Percentiles rank a stretch among this genome's conserved stretches.
These are phyloP conservation scores for Ilyonectria mors-panacis DNA, from an alignment of 2,329 filamentous ascomycete species.

Conservation along the genomic window DNA sequence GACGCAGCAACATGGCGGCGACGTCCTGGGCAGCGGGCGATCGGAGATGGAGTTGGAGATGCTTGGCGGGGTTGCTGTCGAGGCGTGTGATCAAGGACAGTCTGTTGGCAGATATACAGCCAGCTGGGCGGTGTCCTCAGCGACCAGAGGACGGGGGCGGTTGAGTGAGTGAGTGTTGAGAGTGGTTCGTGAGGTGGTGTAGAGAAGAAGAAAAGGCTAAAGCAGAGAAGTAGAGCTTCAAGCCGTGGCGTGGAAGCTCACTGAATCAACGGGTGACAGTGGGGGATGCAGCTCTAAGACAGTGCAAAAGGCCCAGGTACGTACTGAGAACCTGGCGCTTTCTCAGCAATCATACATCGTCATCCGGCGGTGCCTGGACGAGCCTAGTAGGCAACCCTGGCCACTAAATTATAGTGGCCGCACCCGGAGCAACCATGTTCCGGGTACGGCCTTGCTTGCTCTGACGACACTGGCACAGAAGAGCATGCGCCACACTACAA, in stretches of 20 bases:
- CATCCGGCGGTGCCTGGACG: slow-evolving; percentile 49
- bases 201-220: neutral
- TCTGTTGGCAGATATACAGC: neutral
- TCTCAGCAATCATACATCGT: slow-evolving; percentile 40
- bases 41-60: slow-evolving; percentile 1
- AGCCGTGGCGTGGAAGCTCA: slow-evolving; percentile 37
- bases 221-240: slow-evolving; percentile 20
- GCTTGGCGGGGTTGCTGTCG: slow-evolving; percentile 23
- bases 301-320: slow-evolving; percentile 7
- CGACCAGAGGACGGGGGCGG: neutral
- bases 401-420: neutral
- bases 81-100: neutral
- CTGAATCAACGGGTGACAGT: slow-evolving; percentile 38
- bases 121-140: neutral
- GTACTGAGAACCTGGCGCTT: slow-evolving; percentile 6
- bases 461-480: neutral
- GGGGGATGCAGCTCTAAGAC: slow-evolving; percentile 30
- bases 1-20: slow-evolving; percentile 82
- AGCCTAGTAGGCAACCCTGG: slow-evolving; percentile 13
- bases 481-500: slow-evolving; percentile 28
- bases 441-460: neutral
- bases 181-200: too few relatives aligned
- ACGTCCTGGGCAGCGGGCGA: slow-evolving; percentile 18
- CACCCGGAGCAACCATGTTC: slow-evolving; percentile 23
- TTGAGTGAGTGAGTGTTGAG: neutral